A percentile compares a stretch with the other conserved stretches of the same genome.
Conservation (phyloP, 805 yeast species). For the Barnettozyma salicaria region DNA sequence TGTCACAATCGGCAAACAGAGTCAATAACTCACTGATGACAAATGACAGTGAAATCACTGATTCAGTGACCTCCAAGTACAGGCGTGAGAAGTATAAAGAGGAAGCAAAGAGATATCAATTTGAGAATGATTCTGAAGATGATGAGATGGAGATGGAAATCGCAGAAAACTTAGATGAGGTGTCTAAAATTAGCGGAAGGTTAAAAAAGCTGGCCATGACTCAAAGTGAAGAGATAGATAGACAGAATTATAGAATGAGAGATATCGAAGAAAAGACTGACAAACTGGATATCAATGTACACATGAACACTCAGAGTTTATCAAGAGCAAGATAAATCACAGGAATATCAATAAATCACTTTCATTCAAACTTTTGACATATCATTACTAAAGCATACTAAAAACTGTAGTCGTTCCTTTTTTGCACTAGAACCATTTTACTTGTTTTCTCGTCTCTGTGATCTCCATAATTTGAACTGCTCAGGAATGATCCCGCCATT, state of each 20-base stretch:
- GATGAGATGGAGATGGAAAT: slow-evolving; percentile 88
- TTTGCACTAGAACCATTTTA: not conserved
- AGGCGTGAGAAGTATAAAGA: slow-evolving; percentile 32
- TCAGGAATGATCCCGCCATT: slow-evolving; percentile 42
- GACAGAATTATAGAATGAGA: slow-evolving; percentile 69
- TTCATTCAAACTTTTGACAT: too few species aligned
- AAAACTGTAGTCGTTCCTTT: too few species aligned
- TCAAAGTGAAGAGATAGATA: slow-evolving; percentile 69
- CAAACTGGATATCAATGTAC: slow-evolving; percentile 75
- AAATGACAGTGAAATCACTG: slow-evolving; percentile 29
- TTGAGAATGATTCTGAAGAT: slow-evolving; percentile 89
- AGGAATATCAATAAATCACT: not conserved
- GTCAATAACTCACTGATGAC: slow-evolving; percentile 52
- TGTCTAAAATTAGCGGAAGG: slow-evolving; percentile 59
- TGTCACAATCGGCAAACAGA: slow-evolving; percentile 63
- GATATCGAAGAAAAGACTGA: slow-evolving; percentile 82
- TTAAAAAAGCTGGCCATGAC: slow-evolving; percentile 67
- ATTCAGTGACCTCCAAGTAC: slow-evolving; percentile 31
- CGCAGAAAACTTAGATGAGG: slow-evolving; percentile 75
- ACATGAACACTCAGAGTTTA: slow-evolving; percentile 65
- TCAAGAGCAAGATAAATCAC: slow-evolving; percentile 33
- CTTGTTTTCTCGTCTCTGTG: slow-evolving; percentile 6
- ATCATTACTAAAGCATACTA: too few species aligned
- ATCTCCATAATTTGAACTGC: slow-evolving; percentile 52
- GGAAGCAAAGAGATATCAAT: slow-evolving; percentile 66